Evolutionary conservation across 352 stramenopile species (phyloP).

Genomic region (Phytophthora sp.): DNA sequence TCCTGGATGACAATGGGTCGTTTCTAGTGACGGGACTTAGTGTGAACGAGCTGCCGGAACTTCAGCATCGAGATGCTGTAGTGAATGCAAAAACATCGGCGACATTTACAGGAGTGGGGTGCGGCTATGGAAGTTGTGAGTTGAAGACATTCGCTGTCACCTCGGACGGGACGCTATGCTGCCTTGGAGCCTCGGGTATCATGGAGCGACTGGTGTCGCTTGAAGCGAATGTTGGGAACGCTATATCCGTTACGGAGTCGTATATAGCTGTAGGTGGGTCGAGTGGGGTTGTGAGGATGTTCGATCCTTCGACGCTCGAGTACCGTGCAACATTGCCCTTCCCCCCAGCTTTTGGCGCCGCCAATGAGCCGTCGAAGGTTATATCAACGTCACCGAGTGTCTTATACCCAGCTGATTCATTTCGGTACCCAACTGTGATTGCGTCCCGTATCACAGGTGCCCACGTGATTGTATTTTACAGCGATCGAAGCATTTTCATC

Average conservation of each 20-base stretch:
- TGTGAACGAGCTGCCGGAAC: conserved; percentile 63
- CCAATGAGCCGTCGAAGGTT: conserved; percentile 26
- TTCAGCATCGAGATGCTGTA: conserved; percentile 61
- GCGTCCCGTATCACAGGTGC: conserved; percentile 67
- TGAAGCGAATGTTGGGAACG: conserved; percentile 61
- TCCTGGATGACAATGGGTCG: conserved; percentile 52
- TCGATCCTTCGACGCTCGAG: conserved; percentile 74
- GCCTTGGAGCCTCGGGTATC: conserved; percentile 72
- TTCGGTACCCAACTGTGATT: conserved; percentile 64
- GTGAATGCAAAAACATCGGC: conserved; percentile 67
- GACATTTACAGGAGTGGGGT: conserved; percentile 76
- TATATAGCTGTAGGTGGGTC: conserved; percentile 75
- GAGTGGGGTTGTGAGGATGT: conserved; percentile 71
- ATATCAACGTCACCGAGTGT: conserved; percentile 16
- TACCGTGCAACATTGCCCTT: conserved; percentile 81
- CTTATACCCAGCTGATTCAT: conserved; percentile 58
- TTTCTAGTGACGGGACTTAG: conserved; percentile 64
- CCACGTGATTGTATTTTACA: conserved; percentile 74
- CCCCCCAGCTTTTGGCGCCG: conserved; percentile 66
- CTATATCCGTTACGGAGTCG: conserved; percentile 75
- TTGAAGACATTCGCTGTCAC: conserved; percentile 82
- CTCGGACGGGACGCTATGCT: conserved; percentile 75
- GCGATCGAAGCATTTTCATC: conserved; percentile 83
- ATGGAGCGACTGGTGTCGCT: conserved; percentile 83
- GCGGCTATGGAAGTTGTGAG: conserved; percentile 54